Base-by-base conservation (phyloP, 1,284 basidiomycete genomes). In the Ceratobasidium sp. region DNA sequence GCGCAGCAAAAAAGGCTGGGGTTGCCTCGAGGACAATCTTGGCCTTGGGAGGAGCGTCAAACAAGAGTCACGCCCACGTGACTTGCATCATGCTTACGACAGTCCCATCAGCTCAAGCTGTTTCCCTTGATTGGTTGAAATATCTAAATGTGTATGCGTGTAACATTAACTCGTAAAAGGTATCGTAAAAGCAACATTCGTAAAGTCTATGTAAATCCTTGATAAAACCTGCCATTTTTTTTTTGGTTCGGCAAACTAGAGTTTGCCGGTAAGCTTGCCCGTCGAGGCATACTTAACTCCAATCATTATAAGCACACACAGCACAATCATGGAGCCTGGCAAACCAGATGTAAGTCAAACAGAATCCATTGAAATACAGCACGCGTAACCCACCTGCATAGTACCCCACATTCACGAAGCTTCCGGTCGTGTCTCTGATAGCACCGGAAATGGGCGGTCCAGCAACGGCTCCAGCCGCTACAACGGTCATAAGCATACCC, bases 371-470 rank as follows among this genome's bases (percentile, higher is more conserved):
- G 20, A n/a, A 33, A 78, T 82, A 33, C 82, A 81, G 3, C 59
- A 42, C 38, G 17, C 40, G 81, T 48, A 82, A 83, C 80, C 5
- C 64, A 89, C 90, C 91, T 80, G 91, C 90, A 81, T 91, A 92
- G 74, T 88, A 85, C 1, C 91, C 91, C n/a, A 91, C 90, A 7
- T 82, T 86, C 33, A 86, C 83, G 80, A 87, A 91, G 1, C 85
- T 85, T 17, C 85, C 86, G 1, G 87, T 87, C 0, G 85, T 83
- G 9, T 81, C 81, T 77, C 87, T 86, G 79, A 92, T 90, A 0
- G 88, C 88, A 28, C 90, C 90, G 10, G 89, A 90, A 79, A 91
- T 90, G 0, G 90, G 90, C 26, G 89, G 89, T 0, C 91, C 90
- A 6, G 85, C 85, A 1, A 90, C 81, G 0, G 89, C 86, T 33